phyloP scores from a whole-genome alignment of 2,329 filamentous ascomycete genomes.

The Rasamsonia emersonii region DNA sequence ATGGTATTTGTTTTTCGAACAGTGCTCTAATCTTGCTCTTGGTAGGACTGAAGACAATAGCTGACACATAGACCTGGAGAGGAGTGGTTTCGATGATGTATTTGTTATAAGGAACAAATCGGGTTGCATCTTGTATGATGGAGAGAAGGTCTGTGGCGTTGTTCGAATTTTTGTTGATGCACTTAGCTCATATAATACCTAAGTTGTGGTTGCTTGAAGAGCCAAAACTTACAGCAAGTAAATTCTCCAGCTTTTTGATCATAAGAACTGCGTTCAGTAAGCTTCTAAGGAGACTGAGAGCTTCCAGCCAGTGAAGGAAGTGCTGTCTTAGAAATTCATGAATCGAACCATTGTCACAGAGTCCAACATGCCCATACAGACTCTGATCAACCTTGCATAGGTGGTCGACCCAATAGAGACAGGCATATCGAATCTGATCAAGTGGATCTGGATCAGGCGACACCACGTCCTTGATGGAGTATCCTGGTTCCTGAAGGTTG shows the following conservation, averaged over 20 bases:
- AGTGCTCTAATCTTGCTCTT: slow-evolving; percentile 11
- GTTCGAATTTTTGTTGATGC: not conserved
- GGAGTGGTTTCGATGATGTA: slow-evolving; percentile 15
- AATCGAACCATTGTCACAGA: slow-evolving; percentile 11
- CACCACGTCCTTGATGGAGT: slow-evolving; percentile 9
- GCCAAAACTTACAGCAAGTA: slow-evolving; percentile 5
- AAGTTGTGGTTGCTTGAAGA: slow-evolving; percentile 4
- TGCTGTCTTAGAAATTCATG: slow-evolving; percentile 12
- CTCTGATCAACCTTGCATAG: slow-evolving; percentile 9
- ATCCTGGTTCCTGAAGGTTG: slow-evolving; percentile 15
- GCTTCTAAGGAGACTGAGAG: slow-evolving; percentile 15
- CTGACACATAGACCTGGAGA: slow-evolving; percentile 21
- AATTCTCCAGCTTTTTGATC: slow-evolving; percentile 13
- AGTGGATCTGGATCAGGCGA: slow-evolving; percentile 18
- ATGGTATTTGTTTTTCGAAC: slow-evolving; percentile 5
- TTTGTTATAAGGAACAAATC: slow-evolving; percentile 19
- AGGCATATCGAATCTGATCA: slow-evolving; percentile 20
- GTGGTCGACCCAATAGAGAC: slow-evolving; percentile 29
- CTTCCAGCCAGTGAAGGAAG: slow-evolving; percentile 21
- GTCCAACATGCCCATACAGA: slow-evolving; percentile 1
- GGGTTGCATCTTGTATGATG: slow-evolving; percentile 15
- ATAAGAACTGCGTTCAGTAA: slow-evolving; percentile 10
- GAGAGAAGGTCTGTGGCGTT: not conserved
- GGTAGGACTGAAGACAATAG: slow-evolving; percentile 17
- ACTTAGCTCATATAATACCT: not conserved